Percentiles rank a stretch among this genome's conserved stretches.
These are phyloP conservation scores for Ustilago xerochloae DNA, from an alignment of 1,284 basidiomycete species.

Conservation along the genomic window DNA sequence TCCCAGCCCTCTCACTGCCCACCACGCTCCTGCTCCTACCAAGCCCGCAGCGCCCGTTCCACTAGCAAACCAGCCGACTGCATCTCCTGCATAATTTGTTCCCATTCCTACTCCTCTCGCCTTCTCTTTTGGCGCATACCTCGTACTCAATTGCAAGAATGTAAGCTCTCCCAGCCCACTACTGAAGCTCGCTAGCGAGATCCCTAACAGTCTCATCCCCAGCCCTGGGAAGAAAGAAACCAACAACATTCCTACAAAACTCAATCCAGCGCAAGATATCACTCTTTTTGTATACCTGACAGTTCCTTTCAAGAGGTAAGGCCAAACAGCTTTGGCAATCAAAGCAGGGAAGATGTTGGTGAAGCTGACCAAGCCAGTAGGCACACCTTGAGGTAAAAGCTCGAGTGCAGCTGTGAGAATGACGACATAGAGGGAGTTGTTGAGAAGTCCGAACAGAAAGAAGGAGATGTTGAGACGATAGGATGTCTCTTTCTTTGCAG, in stretches of 20 bases:
- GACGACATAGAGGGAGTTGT: slow-evolving; percentile 79
- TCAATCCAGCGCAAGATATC: slow-evolving; percentile 68
- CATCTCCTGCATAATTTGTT: slow-evolving; percentile 48
- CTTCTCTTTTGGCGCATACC: slow-evolving; percentile 63
- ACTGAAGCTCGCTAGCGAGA: slow-evolving; percentile 87
- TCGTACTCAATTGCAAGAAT: slow-evolving; percentile 91
- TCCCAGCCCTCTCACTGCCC: slow-evolving; percentile 87
- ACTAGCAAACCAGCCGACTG: slow-evolving; percentile 69
- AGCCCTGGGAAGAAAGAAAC: slow-evolving; percentile 82
- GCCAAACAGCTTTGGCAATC: slow-evolving; percentile 88
- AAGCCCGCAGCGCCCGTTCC: slow-evolving; percentile 95
- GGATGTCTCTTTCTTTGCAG: slow-evolving; percentile 13
- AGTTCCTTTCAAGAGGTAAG: slow-evolving; percentile 72
- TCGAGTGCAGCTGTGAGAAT: slow-evolving; percentile 95
- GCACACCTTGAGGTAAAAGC: slow-evolving; percentile 77
- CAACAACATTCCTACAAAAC: slow-evolving; percentile 70
- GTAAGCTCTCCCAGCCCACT: slow-evolving; percentile 95
- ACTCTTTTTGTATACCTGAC: slow-evolving; percentile 58
- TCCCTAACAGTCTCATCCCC: slow-evolving; percentile 81
- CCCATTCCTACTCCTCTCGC: slow-evolving; percentile 12
- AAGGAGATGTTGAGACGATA: slow-evolving; percentile 54
- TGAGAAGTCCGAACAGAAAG: slow-evolving; percentile 68
- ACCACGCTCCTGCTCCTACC: slow-evolving; percentile 92
- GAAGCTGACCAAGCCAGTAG: slow-evolving; percentile 86
- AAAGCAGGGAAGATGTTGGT: slow-evolving; percentile 69